Evolutionary conservation across 176 grass and related monocot species (phyloP), one percentile per base, ranked within the genome.

Genomic region (Hsuehochloa calcarea): DNA sequence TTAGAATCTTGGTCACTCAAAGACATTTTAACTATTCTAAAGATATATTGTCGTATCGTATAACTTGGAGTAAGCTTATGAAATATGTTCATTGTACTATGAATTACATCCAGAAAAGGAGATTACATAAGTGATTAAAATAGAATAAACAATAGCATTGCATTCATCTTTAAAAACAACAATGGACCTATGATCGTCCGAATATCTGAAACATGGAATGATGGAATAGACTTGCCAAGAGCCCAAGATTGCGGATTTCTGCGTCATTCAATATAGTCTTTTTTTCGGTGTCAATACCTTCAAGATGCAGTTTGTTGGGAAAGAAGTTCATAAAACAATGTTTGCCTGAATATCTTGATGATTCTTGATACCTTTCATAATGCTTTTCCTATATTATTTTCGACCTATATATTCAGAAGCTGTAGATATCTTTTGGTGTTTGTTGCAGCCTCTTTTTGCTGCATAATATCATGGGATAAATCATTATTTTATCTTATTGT

Each of bases 11-110:
- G 20, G n/a, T 81, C 13, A 46, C 15, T 2, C 0, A 41, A 85
- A 74, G 11, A 25, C 62, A 43, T 13, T 51, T 71, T 71, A 23
- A 59, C 4, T 31, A 22, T 43, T 52, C 38, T 47, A 66, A 11
- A 25, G 5, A 50, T 70, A 16, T 70, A 63, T 25, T 64, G 26
- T 81, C 0, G 6, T 29, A 37, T n/a, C 7, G 4, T 72, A 65
- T 88, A 49, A 45, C 74, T 52, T 70, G 23, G 51, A 75, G 38
- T 72, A 40, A 81, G 16, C 23, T 22, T 71, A 73, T 27, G 80
- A 73, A 85, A 70, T 81, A 31, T 45, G 25, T 67, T 44, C 15
- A 55, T 52, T 70, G 9, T 20, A 58, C 4, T 65, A 54, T 31
- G 41, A 86, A 54, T 52, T 46, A 43, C 35, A 51, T 75, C 49